phyloP scores from a whole-genome alignment of 345 rosid species.

The Abelmoschus esculentus region DNA sequence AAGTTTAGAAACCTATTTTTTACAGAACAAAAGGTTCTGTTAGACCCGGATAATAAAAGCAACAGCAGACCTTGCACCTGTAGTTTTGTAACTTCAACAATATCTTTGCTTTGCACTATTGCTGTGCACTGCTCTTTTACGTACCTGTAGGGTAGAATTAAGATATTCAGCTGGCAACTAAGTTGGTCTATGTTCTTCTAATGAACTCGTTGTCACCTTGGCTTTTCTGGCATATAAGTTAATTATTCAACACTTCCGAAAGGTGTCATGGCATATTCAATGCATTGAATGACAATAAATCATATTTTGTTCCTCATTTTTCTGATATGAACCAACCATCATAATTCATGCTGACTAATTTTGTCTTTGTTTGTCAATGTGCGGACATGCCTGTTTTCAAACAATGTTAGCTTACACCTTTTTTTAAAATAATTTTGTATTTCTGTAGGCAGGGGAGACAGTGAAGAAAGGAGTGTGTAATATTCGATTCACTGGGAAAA shows the following conservation, averaged over 20 bases:
- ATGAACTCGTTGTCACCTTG: too few species aligned
- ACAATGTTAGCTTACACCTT: not conserved
- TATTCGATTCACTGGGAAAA: slow-evolving; percentile 68
- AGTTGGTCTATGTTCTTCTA: too few species aligned
- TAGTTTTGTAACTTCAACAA: too few species aligned
- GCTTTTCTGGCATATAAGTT: too few species aligned
- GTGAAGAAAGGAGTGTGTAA: slow-evolving; percentile 35
- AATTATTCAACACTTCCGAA: too few species aligned
- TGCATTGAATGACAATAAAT: not conserved
- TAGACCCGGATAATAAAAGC: too few species aligned
- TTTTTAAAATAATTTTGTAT: not conserved
- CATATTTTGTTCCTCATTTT: not conserved
- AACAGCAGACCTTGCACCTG: too few species aligned
- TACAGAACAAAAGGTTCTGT: too few species aligned
- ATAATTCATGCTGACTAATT: not conserved
- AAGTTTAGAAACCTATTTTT: too few species aligned
- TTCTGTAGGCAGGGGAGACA: slow-evolving; percentile 31
- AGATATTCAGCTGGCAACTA: not conserved
- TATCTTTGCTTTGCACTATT: too few species aligned
- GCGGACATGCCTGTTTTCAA: not conserved
- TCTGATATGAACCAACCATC: not conserved
- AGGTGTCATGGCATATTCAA: not conserved
- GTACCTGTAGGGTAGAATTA: too few species aligned
- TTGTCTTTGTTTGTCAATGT: not conserved
- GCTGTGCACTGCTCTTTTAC: too few species aligned